Evolutionary conservation across 495 filamentous ascomycete species (phyloP), one percentile per base, ranked within the genome.

Genomic region (Aspergillus sparsus): DNA sequence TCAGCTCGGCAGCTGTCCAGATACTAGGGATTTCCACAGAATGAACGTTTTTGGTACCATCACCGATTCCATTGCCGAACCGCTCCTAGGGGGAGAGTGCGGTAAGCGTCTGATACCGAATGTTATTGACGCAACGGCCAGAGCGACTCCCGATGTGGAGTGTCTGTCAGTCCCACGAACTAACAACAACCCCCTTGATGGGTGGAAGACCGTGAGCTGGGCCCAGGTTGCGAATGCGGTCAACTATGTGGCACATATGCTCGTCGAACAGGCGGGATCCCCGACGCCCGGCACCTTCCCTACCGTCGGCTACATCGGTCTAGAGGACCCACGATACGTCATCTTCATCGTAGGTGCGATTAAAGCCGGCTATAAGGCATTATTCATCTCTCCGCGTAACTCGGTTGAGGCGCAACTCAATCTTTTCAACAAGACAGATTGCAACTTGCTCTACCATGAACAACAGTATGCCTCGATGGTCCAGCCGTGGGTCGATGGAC

Each of bases 361-460:
- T 15, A 80, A 80, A 51, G 65, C 53, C 18, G 61, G 59, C 37
- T 66, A 55, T 39, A 60, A 71, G 66, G 66, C 60, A 42, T 53
- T 77, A 2, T 68, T 77, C 51, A 65, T 68, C 31, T 78, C 75
- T 11, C 74, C 72, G 34, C 72, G 74, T 11, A 80, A 80, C 60
- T 69, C 65, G 46, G 39, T 71, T 36, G 71, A 74, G 36, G 71
- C 61, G 6, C 77, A 81, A 35, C 46, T 76, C 5, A 65, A 68
- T 39, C 63, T 81, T 15, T 66, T 79, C 33, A 55, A 70, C 13
- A 60, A 57, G 9, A 68, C 68, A 12, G 55, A 74, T 46, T 80
- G 78, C 61, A 50, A 71, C 6, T 62, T 73, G 15, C 60, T 76
- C 35, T 63, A 69, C 35, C 61, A 73, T 54, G 66, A 62, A 7